Conservation (phyloP, 1,284 basidiomycete genomes). For the Omphalotus olearius region DNA sequence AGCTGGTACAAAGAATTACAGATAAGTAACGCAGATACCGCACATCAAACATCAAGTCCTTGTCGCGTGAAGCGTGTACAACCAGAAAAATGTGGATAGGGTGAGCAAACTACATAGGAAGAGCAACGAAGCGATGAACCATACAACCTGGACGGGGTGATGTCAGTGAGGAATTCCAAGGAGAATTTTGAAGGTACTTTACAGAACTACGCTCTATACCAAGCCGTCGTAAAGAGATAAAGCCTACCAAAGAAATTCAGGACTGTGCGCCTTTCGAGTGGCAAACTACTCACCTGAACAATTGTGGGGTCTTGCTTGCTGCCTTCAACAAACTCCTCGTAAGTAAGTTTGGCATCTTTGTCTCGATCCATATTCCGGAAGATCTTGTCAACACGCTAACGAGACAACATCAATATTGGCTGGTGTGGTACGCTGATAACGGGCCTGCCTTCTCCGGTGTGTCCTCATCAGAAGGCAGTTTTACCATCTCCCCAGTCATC, state of each 20-base stretch:
- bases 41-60: constrained; percentile 1
- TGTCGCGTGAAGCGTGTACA: background rate
- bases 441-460: constrained; percentile 90
- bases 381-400: constrained; percentile 94
- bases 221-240: constrained; percentile 76
- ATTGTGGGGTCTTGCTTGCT: constrained; percentile 98
- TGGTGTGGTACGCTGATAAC: constrained; percentile 5
- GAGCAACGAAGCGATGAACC: background rate
- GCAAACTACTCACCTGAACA: constrained; percentile 68
- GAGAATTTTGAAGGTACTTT: background rate
- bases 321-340: constrained; percentile 95
- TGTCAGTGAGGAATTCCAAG: background rate
- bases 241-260: constrained; percentile 40
- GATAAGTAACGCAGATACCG: constrained; percentile 2
- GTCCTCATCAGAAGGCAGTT: constrained; percentile 95
- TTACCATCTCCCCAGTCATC: constrained; percentile 99
- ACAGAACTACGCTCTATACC: constrained; percentile 38
- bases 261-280: constrained; percentile 10
- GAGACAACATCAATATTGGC: constrained; percentile 13
- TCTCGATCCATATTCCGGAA: constrained; percentile 92
- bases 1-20: constrained; percentile 6
- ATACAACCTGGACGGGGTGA: background rate
- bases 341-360: constrained; percentile 86
- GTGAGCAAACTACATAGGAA: background rate
- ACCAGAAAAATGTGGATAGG: background rate